Conservation (phyloP, 441 rosid species). For the Erysimum cheiri region DNA sequence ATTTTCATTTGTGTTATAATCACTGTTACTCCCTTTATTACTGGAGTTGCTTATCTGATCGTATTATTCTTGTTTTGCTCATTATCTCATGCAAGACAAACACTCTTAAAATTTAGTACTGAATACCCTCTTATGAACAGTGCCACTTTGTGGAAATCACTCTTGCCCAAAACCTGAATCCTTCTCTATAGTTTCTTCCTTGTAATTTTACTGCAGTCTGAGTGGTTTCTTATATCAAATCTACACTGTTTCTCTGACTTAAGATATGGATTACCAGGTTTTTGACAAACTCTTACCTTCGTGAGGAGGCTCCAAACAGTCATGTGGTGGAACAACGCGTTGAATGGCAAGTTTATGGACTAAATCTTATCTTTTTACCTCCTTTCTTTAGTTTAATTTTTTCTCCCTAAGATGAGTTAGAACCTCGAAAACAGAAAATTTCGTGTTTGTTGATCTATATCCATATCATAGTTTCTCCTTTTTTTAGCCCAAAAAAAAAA, state of each 20-base stretch:
- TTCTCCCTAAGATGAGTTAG: slow-evolving; percentile 9
- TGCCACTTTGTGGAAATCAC: slow-evolving; percentile 20
- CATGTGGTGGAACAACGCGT: slow-evolving; percentile 96
- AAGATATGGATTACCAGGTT: slow-evolving; percentile 59
- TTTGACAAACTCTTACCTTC: slow-evolving; percentile 87
- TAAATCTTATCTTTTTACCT: slow-evolving; percentile 32
- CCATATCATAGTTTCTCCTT: slow-evolving; percentile 5
- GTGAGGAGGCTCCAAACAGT: slow-evolving; percentile 96
- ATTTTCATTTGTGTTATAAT: not conserved
- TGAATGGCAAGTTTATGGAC: slow-evolving; percentile 76
- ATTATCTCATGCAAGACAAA: not conserved
- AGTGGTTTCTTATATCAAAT: slow-evolving; percentile 13
- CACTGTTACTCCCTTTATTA: slow-evolving; percentile 5
- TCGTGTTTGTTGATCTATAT: not conserved
- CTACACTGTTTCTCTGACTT: slow-evolving; percentile 17
- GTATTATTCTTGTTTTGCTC: slow-evolving; percentile 7
- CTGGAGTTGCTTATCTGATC: slow-evolving; percentile 7
- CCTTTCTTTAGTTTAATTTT: not conserved
- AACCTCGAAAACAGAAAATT: slow-evolving; percentile 6
- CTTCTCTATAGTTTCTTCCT: not conserved
- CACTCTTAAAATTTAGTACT: slow-evolving; percentile 4
- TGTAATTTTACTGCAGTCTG: not conserved
- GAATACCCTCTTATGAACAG: not conserved
- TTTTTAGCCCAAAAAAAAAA: no score
- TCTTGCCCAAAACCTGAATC: slow-evolving; percentile 8